Conservation (phyloP, 495 filamentous ascomycete species). For the Arthonia radiata region DNA sequence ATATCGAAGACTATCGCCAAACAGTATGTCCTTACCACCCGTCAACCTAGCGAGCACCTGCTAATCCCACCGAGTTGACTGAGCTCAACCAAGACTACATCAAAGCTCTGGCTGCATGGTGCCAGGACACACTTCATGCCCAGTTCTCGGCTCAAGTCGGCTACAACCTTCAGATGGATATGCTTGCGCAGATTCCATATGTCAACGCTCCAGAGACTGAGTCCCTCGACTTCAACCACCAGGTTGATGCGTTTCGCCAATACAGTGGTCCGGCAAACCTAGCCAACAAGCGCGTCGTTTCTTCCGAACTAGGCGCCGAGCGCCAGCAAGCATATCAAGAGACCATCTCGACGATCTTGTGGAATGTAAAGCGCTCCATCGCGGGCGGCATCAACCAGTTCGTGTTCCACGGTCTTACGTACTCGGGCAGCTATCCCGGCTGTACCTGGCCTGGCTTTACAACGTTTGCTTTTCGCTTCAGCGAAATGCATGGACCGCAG, state of each 20-base stretch:
- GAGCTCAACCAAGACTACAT: constrained; percentile 17
- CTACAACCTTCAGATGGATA: constrained; percentile 24
- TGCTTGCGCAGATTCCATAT: constrained; percentile 14
- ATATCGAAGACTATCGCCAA: constrained; percentile 9
- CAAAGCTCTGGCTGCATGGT: constrained; percentile 12
- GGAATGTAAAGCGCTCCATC: constrained; percentile 10
- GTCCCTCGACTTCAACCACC: constrained; percentile 16
- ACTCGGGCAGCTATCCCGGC: constrained; percentile 15
- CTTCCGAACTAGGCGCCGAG: constrained; percentile 10
- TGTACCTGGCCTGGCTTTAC: constrained; percentile 26
- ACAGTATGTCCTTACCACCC: constrained; percentile 5
- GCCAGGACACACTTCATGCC: constrained; percentile 11
- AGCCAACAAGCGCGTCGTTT: constrained; percentile 15
- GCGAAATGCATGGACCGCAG: constrained; percentile 17
- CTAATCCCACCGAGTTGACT: constrained; percentile 5
- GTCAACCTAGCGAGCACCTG: constrained; percentile 1
- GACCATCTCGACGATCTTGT: constrained; percentile 6
- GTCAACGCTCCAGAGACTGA: constrained; percentile 24
- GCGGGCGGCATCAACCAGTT: constrained; percentile 20
- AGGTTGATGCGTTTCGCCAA: constrained; percentile 21
- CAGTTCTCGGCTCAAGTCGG: constrained; percentile 21
- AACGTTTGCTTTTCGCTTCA: constrained; percentile 19
- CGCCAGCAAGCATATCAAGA: constrained; percentile 2
- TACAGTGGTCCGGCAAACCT: constrained; percentile 21
- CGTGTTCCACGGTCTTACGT: constrained; percentile 22